Base-by-base conservation (phyloP, 306 rosid species). In the Vigna trinervia region DNA sequence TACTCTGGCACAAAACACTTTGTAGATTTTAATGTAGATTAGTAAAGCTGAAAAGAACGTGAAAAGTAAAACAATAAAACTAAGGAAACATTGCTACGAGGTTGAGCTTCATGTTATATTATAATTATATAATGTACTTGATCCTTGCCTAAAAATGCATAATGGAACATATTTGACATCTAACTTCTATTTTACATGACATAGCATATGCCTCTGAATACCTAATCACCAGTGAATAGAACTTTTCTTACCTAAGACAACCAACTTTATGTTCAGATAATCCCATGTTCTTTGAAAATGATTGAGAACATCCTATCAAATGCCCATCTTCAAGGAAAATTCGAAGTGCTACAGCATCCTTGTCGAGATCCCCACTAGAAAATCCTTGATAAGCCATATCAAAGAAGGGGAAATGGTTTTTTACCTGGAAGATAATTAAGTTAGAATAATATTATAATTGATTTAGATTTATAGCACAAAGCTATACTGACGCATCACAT, bases 361-460 rank as follows among this genome's bases (percentile, higher is more conserved):
- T 90, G 79, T 90, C 91, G 20, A 92, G 94, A 85, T 93, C 90
- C 53, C 98, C 98, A 47, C 91, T 93, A 12, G 94, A 89, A 79
- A 93, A 88, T 69, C 98, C 98, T 90, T 93, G 97, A 80, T 89
- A 93, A 34, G 96, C 96, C 96, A 89, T 93, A 88, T 93, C 98
- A 80, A 93, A 93, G 85, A 93, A 93, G 74, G 97, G 84, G 38
- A 90, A 89, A 81, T 90, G 96, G 64, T 83, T 87, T 82, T 90
- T 93, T 22, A 69, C 91, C 98, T 93, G 90, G 23, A 76, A 90
- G 51, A 58, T 26, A 69, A 48, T 82, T 63, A 50, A 52, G 20
- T 47, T 19, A 56, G n/a, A 71, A 65, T 57, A 23, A 65, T 57
- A 23, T 36, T 43, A 36, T 46, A 26, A 54, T 71, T 43, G 58